These are phyloP conservation scores for Plenodomus lindquistii DNA, from an alignment of 2,329 filamentous ascomycete species.

Conservation along the genomic window DNA sequence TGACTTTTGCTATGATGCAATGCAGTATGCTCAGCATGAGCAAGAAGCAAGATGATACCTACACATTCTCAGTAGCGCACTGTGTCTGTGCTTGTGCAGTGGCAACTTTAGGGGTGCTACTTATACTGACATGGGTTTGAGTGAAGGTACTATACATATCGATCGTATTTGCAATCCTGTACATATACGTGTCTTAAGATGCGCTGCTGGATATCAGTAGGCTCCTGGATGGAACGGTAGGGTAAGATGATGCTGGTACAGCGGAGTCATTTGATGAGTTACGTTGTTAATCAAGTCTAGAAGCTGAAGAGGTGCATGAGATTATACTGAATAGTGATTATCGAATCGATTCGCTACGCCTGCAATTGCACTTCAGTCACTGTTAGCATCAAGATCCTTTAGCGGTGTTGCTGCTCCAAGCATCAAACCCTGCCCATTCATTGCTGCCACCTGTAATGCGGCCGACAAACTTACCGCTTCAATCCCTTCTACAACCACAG, in stretches of 20 bases:
- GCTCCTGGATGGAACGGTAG: slow-evolving; percentile 1
- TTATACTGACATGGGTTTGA: slow-evolving; percentile 6
- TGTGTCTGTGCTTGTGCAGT: slow-evolving; percentile 7
- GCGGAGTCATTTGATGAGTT: no score
- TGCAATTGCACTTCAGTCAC: background rate
- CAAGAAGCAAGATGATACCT: slow-evolving; percentile 5
- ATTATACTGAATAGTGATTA: slow-evolving; percentile 1
- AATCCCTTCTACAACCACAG: background rate
- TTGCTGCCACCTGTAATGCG: background rate
- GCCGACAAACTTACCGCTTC: background rate
- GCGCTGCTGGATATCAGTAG: slow-evolving; percentile 4
- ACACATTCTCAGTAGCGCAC: background rate
- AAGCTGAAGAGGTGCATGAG: no score
- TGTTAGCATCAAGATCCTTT: background rate
- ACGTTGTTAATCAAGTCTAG: no score
- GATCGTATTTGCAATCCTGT: background rate
- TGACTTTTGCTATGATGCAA: slow-evolving; percentile 1
- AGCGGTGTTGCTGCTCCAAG: background rate
- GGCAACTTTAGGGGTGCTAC: slow-evolving; percentile 10
- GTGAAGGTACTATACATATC: slow-evolving; percentile 1
- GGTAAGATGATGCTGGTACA: slow-evolving; percentile 9
- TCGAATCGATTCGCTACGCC: background rate
- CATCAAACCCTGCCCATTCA: background rate
- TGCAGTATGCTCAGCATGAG: slow-evolving; percentile 8
- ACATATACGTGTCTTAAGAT: background rate